Conservation (phyloP, 192 early-diverging fungal genomes). For the Funneliformis mosseae region DNA sequence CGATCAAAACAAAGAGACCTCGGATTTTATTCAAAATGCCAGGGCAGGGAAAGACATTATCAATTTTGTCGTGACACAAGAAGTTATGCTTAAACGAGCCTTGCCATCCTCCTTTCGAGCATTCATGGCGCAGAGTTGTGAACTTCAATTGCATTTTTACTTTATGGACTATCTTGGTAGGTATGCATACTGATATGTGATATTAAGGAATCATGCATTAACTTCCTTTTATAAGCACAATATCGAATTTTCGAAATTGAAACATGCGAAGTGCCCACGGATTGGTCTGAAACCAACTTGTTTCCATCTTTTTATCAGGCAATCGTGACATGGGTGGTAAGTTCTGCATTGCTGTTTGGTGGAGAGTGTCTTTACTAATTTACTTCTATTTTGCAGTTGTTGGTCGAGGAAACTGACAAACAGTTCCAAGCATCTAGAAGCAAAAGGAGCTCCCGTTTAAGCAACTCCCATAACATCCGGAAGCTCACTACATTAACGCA, state of each 20-base stretch:
- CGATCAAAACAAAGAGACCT: slow-evolving; percentile 5
- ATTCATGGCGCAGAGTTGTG: slow-evolving; percentile 27
- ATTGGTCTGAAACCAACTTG: neutral
- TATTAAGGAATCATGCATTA: neutral
- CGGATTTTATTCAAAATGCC: slow-evolving; percentile 25
- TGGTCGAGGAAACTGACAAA: slow-evolving; percentile 18
- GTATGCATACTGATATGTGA: neutral
- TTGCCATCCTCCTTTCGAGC: neutral
- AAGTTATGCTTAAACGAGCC: slow-evolving; percentile 7
- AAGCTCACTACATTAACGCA: neutral
- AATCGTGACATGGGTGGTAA: slow-evolving; percentile 30
- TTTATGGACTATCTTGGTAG: slow-evolving; percentile 32
- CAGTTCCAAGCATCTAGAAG: slow-evolving; percentile 7
- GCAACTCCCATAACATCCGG: neutral
- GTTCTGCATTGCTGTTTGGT: neutral
- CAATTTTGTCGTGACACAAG: slow-evolving; percentile 25
- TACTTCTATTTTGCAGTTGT: slow-evolving; percentile 12
- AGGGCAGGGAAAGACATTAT: slow-evolving; percentile 32
- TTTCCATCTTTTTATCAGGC: slow-evolving; percentile 27
- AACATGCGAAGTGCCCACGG: slow-evolving; percentile 17
- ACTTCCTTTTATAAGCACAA: neutral
- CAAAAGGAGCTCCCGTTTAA: slow-evolving; percentile 11
- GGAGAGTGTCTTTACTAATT: slow-evolving; percentile 24
- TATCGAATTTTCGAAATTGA: slow-evolving; percentile 31
- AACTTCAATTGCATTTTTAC: slow-evolving; percentile 15